Base-by-base conservation (phyloP, 2,329 filamentous ascomycete species). In the Xylariaceae sp. region DNA sequence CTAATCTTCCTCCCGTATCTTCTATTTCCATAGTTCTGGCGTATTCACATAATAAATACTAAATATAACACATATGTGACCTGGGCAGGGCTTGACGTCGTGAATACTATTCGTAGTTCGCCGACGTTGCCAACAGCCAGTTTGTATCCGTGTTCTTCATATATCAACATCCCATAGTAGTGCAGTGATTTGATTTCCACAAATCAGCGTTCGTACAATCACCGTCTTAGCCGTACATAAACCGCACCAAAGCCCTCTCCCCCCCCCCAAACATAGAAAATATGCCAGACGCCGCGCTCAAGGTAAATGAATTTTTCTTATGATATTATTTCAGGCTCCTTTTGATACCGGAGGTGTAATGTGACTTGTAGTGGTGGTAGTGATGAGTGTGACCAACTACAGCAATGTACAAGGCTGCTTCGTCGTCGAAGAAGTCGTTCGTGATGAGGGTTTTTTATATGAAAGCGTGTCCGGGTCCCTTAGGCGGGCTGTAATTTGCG, bases 391-490 rank as follows among this genome's bases (percentile, higher is more conserved):
- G 40, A 28, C 40, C 19, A 40, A 48, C 26, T 36, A 51, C 21
- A 40, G 39, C 33, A 58, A 48, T 58, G 11, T 54, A 58, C 53
- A 53, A 50, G 44, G 45, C 50, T 50, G 34, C 53, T 57, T 43
- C 36, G 24, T 41, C 29, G 31, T 40, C 31, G n/a, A n/a, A n/a
- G n/a, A n/a, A n/a, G n/a, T n/a, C n/a, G n/a, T n/a, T n/a, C n/a
- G n/a, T n/a, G n/a, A n/a, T n/a, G n/a, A n/a, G n/a, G n/a, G n/a
- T n/a, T n/a, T n/a, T n/a, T 67, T 41, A 70, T 51, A 70, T 67
- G 50, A 67, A 70, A 49, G 63, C 64, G 47, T 70, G 67, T 12
- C 65, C 64, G 40, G 67, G 55, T 11, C 62, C 53, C 40, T 61
- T 63, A 7, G 51, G 41, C n/a, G 62, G 62, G 45, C 39, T 61